These are phyloP conservation scores for Vickermania ingenoplastis DNA, from an alignment of 208 protist species.

Conservation along the genomic window DNA sequence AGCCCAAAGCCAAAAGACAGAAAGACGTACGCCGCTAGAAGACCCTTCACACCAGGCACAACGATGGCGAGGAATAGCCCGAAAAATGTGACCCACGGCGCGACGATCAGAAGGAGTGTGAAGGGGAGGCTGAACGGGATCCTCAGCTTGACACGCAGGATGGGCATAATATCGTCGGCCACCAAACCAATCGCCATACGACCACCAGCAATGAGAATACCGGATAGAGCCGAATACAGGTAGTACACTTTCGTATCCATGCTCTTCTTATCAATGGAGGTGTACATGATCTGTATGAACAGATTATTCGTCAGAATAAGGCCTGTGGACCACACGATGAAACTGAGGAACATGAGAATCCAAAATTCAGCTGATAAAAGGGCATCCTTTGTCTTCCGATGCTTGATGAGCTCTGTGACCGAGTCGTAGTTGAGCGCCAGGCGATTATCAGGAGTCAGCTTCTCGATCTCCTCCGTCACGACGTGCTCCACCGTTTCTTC, in stretches of 20 bases:
- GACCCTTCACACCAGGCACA: background rate
- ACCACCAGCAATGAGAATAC: constrained; percentile 8
- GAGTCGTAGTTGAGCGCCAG: constrained; percentile 2
- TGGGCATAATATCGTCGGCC: constrained; percentile 3
- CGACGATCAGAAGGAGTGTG: constrained; percentile 1
- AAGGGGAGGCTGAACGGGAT: background rate
- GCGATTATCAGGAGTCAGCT: background rate
- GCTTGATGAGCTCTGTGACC: constrained; percentile 2
- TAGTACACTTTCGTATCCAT: constrained; percentile 6
- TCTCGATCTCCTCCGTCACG: background rate
- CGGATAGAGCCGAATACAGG: constrained; percentile 11
- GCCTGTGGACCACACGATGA: constrained; percentile 11
- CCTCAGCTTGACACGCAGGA: background rate
- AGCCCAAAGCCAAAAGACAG: constrained; percentile 13
- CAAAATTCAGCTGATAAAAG: constrained; percentile 7
- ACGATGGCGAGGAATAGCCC: constrained; percentile 4
- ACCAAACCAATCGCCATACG: constrained; percentile 2
- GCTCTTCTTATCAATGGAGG: background rate
- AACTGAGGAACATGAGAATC: constrained; percentile 9
- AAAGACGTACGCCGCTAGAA: constrained; percentile 10
- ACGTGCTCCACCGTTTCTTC: too few species aligned
- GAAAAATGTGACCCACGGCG: constrained; percentile 5
- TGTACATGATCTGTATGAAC: constrained; percentile 8
- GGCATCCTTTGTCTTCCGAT: background rate
- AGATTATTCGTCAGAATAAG: constrained; percentile 10